A percentile compares a stretch with the other conserved stretches of the same genome.
Conservation (phyloP, 2,329 filamentous ascomycete species). For the Colletotrichum aenigma region DNA sequence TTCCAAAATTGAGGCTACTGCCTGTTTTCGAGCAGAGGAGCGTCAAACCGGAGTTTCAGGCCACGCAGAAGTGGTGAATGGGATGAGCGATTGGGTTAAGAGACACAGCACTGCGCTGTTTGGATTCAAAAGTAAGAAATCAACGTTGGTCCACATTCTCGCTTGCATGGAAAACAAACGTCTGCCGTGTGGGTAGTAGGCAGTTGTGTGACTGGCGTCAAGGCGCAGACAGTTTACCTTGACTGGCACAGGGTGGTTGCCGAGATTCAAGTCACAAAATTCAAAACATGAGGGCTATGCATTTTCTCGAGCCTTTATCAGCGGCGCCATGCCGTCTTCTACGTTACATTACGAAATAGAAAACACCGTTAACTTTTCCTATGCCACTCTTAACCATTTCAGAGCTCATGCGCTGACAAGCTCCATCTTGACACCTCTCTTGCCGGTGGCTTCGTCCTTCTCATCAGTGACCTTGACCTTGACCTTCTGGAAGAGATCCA, state of each 20-base stretch:
- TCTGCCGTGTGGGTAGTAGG: not conserved
- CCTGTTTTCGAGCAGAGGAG: not conserved
- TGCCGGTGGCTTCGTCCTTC: conserved; percentile 94
- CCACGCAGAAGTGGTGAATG: not conserved
- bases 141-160: not conserved
- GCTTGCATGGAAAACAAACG: not conserved
- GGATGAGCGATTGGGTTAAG: not conserved
- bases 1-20: not conserved
- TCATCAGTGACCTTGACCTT: conserved; percentile 88
- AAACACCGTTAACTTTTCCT: not conserved
- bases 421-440: conserved; percentile 86
- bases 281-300: not conserved
- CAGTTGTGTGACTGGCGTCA: not conserved
- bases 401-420: conserved; percentile 46
- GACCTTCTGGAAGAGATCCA: conserved; percentile 93
- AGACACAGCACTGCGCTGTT: not conserved
- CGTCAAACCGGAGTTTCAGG: not conserved
- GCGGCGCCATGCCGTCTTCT: not conserved
- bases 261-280: not conserved
- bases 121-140: not conserved
- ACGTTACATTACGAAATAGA: not conserved
- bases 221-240: not conserved
- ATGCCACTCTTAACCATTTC: not conserved
- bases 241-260: not conserved
- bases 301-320: not conserved